These are phyloP conservation scores for Cercospora sp. DNA, from an alignment of 2,329 filamentous ascomycete species.

Conservation along the genomic window DNA sequence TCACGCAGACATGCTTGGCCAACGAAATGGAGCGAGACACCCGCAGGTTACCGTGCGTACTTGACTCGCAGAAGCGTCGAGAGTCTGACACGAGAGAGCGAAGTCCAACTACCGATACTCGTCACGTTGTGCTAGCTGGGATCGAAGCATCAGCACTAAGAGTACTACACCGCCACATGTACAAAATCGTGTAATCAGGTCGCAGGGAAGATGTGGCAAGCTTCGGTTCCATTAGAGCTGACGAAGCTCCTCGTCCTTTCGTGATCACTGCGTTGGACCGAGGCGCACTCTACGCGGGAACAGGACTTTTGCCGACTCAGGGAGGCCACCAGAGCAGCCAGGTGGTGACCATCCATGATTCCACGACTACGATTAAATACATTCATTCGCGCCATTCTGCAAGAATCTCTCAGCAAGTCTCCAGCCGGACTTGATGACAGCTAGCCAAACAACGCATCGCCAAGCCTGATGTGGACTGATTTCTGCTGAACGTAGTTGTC, in stretches of 20 bases:
- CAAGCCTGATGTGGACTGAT: constrained; percentile 16
- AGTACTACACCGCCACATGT: background rate
- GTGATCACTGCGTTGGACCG: background rate
- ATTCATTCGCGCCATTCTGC: background rate
- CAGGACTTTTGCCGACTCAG: background rate
- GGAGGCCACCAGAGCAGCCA: background rate
- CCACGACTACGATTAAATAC: background rate
- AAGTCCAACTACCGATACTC: background rate
- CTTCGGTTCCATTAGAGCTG: background rate
- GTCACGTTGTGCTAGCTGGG: background rate
- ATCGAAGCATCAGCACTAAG: background rate
- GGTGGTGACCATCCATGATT: background rate
- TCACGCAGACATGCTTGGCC: background rate
- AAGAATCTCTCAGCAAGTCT: background rate
- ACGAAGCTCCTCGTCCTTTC: background rate
- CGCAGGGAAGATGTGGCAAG: background rate
- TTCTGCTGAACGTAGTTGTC: constrained; percentile 26
- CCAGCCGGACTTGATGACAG: background rate
- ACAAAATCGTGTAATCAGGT: background rate
- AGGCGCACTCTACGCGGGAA: background rate
- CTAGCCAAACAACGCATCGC: background rate
- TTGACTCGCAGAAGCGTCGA: background rate
- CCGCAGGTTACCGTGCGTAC: background rate
- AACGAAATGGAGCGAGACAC: background rate
- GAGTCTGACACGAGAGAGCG: background rate